Evolutionary conservation across 345 rosid species (phyloP).

Genomic region (Dovyalis caffra): DNA sequence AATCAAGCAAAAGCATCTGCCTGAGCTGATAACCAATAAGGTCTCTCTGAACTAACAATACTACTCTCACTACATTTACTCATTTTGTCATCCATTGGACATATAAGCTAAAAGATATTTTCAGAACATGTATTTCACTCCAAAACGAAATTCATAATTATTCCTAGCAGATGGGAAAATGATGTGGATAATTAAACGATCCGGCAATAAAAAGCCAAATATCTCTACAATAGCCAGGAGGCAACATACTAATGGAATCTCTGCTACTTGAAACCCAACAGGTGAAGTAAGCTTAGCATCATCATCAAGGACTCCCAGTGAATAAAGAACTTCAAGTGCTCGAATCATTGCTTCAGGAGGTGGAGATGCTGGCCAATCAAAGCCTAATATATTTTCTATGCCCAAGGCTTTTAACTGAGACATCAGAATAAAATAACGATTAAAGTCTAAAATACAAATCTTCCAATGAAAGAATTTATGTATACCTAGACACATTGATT

Average conservation of each 20-base stretch:
- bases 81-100: background rate
- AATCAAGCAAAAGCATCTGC: background rate
- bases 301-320: slow-evolving; percentile 86
- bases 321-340: slow-evolving; percentile 91
- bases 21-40: too few species aligned
- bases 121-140: background rate
- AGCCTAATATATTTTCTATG: slow-evolving; percentile 88
- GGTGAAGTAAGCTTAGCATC: slow-evolving; percentile 99
- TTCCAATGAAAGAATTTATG: background rate
- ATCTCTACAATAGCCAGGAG: background rate
- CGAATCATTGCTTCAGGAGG: slow-evolving; percentile 86
- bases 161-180: background rate
- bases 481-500: background rate
- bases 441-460: background rate
- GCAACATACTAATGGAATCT: slow-evolving; percentile 76
- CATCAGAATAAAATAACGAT: slow-evolving; percentile 10
- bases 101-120: too few species aligned
- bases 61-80: background rate
- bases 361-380: slow-evolving; percentile 97
- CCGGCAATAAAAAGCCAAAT: background rate
- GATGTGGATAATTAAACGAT: background rate
- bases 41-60: background rate
- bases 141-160: background rate
- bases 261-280: slow-evolving; percentile 94
- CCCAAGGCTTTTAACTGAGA: slow-evolving; percentile 89